Base-by-base conservation (phyloP, 2,329 filamentous ascomycete species). In the Pyrenochaeta sp. region DNA sequence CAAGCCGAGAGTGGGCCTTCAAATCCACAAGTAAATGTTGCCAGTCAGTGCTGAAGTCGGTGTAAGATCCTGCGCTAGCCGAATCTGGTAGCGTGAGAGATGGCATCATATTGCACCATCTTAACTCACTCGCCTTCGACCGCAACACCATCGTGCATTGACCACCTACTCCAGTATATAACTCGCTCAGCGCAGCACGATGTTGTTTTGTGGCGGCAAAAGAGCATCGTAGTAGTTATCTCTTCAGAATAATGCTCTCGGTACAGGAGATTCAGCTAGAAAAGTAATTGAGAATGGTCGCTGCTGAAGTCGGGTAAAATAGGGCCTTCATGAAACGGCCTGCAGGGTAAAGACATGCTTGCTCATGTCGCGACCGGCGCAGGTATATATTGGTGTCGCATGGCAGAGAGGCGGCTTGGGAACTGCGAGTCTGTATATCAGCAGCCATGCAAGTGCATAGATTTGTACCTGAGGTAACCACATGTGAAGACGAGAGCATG, bases 101-200 rank as follows among this genome's bases (percentile, higher is more conserved):
- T 67, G 62, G 52, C 56, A 54, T 49, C 50, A 69, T 64, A 62
- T 68, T 44, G 61, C 60, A 59, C 61, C 63, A 65, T 67, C 58
- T 57, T 36, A 36, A 46, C 45, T 58, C 22, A 46, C 56, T 54
- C 30, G 36, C 42, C 52, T 48, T 56, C 19, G 44, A 63, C 49
- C 42, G 53, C 52, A 65, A 54, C 53, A 57, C 53, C 48, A 40
- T 13, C 5, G 47, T 39, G 50, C 57, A 52, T 50, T 51, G 51
- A 51, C 52, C 53, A 57, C 24, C 12, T 40, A 25, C 27, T 15
- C 28, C 15, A 47, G 12, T 47, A 47, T 47, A 47, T 46, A 47
- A 34, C 15, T 10, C 25, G 42, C 15, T n/a, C 24, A 30, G 42
- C 4, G 42, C 40, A 44, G 24, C 25, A 28, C 8, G 42, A 7